Evolutionary conservation across 257 asterid species (phyloP).

Genomic region (Solanum infundibuliforme): DNA sequence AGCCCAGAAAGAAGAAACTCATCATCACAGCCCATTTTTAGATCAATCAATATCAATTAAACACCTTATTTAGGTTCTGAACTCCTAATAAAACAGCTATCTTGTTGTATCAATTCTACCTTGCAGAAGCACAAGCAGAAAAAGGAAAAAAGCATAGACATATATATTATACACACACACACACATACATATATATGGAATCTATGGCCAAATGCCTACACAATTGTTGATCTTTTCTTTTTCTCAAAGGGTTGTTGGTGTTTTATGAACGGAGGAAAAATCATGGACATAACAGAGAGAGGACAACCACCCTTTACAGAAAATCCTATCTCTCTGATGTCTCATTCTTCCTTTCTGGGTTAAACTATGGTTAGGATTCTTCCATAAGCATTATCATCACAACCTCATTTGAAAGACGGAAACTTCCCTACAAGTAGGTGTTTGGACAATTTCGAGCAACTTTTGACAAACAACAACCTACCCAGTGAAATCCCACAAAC

Average conservation of each 20-base stretch:
- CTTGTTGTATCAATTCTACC: neutral
- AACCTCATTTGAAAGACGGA: neutral
- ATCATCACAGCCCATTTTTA: slow-evolving; percentile 15
- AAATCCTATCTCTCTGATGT: slow-evolving; percentile 4
- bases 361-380: neutral
- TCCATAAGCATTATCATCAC: neutral
- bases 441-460: neutral
- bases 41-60: neutral
- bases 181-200: neutral
- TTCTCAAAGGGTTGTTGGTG: neutral
- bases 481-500: neutral
- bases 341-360: neutral
- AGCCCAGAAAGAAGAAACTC: neutral
- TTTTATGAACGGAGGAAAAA: neutral
- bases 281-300: neutral
- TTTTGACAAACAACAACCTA: neutral
- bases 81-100: neutral
- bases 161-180: neutral
- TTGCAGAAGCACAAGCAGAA: neutral
- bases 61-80: neutral
- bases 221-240: neutral
- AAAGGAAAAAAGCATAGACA: neutral
- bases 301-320: neutral
- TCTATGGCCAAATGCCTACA: neutral
- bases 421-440: neutral